Base-by-base conservation (phyloP, 148 eudicot species). In the Hydrangea macrophylla region DNA sequence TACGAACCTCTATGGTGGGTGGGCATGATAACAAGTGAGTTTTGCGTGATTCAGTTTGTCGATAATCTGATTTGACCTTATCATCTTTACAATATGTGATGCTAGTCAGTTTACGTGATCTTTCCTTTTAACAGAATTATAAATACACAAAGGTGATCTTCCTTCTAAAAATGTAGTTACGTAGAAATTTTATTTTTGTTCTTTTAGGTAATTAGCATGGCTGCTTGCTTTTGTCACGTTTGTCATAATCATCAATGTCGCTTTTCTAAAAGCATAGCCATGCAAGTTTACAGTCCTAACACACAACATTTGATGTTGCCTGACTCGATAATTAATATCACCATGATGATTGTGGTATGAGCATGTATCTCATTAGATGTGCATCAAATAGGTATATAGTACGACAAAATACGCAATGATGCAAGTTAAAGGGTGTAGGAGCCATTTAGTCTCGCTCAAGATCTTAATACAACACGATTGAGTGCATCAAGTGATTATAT, bases 1-100 rank as follows among this genome's bases (percentile, higher is more conserved):
- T 87, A 78, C 64, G 96, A 90, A 76, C 96, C 92, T 32, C 71
- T 90, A 24, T 90, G 96, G 96, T 87, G 96, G 96, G 73, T 76
- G 60, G 96, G 96, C 79, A 87, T 90, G 92, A 84, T 77, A 65
- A 79, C 96, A 77, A 90, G 96, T 90, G 70, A 87, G 90, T 68
- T 60, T 64, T 48, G 40, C 20, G 40, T 27, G 30, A 9, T 63
- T 26, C 15, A 18, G 68, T 28, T 18, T 64, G 33, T 63, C 26
- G 22, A 42, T 42, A 22, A 25, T 63, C 24, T 45, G 23, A n/a
- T n/a, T 30, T 27, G 55, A 45, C 45, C 13, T 25, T 5, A 27
- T 56, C 15, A 56, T 25, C 59, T 25, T 13, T 23, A 25, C 9
- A 25, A 55, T 11, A 25, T 25, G 27, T 25, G 17, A 26, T 2